Conservation (phyloP, 2,329 filamentous ascomycete genomes). For the Ophiosphaerella narmari region DNA sequence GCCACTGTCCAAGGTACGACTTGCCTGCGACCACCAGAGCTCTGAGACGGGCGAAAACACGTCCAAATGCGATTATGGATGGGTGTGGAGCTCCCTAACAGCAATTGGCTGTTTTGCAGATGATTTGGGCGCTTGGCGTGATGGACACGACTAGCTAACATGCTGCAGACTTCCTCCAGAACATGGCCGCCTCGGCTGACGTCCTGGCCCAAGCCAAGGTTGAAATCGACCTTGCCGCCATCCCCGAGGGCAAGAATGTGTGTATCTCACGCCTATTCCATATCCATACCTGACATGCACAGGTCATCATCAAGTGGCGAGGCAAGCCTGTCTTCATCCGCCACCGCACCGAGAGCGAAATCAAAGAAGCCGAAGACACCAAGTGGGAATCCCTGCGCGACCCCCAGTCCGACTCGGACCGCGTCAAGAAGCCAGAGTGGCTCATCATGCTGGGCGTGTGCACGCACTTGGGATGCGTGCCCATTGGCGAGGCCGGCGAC, state of each 20-base stretch:
- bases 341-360: conserved; percentile 91
- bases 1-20: conserved; percentile 92
- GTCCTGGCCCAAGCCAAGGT: conserved; percentile 99
- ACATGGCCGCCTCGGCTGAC: conserved; percentile 99
- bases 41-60: conserved; percentile 10
- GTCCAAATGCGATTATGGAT: conserved; percentile 2
- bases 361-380: conserved; percentile 89
- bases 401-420: conserved; percentile 86
- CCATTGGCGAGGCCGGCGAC: conserved; percentile 97
- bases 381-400: conserved; percentile 85
- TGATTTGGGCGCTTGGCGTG: conserved; percentile 25
- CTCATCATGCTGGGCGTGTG: conserved; percentile 99
- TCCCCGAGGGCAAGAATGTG: conserved; percentile 99
- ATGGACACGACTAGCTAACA: conserved; percentile 39
- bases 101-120: conserved; percentile 41
- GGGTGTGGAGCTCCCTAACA: conserved; percentile 6
- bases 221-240: conserved; percentile 88
- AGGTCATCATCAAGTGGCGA: conserved; percentile 99
- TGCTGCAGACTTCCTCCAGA: conserved; percentile 90
- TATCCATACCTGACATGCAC: conserved; percentile 22
- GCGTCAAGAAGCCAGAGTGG: conserved; percentile 98
- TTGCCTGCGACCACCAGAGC: conserved; percentile 5
- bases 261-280: conserved; percentile 43
- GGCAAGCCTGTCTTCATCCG: conserved; percentile 99
- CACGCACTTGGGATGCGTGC: conserved; percentile 98